These are phyloP conservation scores for Suillus alpinus DNA, from an alignment of 768 basidiomycete genomes.

Conservation along the genomic window DNA sequence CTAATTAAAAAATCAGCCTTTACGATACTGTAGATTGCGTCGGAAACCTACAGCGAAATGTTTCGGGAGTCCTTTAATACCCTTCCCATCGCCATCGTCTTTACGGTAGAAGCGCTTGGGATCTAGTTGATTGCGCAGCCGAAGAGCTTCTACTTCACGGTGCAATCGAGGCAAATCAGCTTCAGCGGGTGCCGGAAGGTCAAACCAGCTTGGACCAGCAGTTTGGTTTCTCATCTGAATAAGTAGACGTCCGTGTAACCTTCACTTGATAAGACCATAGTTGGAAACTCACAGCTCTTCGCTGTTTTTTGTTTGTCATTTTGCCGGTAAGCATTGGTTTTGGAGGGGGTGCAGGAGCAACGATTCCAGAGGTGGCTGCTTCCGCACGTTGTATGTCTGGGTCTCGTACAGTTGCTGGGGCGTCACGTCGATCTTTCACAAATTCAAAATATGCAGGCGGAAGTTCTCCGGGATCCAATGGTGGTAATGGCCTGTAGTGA, in stretches of 20 bases:
- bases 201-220: slow-evolving; percentile 83
- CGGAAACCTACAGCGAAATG: slow-evolving; percentile 73
- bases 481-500: slow-evolving; percentile 52
- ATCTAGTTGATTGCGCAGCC: slow-evolving; percentile 84
- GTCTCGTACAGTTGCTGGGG: slow-evolving; percentile 52
- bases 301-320: slow-evolving; percentile 67
- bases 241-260: neutral
- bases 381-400: slow-evolving; percentile 56
- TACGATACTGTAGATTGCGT: neutral
- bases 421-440: slow-evolving; percentile 39
- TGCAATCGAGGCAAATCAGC: slow-evolving; percentile 76
- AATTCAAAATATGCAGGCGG: slow-evolving; percentile 65
- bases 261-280: neutral
- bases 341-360: slow-evolving; percentile 57
- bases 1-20: slow-evolving; percentile 34
- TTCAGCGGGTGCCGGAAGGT: slow-evolving; percentile 79
- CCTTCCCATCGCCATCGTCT: slow-evolving; percentile 82
- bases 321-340: slow-evolving; percentile 64
- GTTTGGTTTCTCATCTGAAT: slow-evolving; percentile 65
- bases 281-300: slow-evolving; percentile 58
- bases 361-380: slow-evolving; percentile 45
- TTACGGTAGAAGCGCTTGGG: slow-evolving; percentile 90
- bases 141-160: slow-evolving; percentile 85
- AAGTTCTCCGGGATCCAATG: slow-evolving; percentile 61
- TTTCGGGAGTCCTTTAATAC: slow-evolving; percentile 81